Conservation (phyloP, 169 alveolate genomes). For the Theileria equi region DNA sequence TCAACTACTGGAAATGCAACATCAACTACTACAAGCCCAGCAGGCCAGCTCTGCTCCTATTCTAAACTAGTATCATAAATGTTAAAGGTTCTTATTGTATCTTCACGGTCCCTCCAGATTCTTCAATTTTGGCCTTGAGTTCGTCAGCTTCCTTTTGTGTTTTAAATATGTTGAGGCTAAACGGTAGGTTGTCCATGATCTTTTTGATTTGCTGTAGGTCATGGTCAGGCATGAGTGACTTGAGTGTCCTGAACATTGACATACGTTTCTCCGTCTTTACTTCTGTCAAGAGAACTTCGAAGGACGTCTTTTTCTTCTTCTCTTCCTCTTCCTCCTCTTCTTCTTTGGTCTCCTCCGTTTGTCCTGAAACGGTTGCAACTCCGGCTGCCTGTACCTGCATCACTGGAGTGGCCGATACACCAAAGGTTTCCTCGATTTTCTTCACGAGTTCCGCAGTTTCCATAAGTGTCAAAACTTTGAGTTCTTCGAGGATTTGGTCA, state of each 20-base stretch:
- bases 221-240: constrained; percentile 60
- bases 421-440: constrained; percentile 73
- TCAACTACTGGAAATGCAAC: constrained; percentile 75
- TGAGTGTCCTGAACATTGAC: constrained; percentile 58
- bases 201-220: constrained; percentile 68
- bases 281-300: constrained; percentile 61
- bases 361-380: constrained; percentile 40
- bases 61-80: constrained; percentile 44
- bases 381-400: constrained; percentile 32
- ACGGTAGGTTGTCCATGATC: constrained; percentile 72
- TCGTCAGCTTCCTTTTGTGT: constrained; percentile 67
- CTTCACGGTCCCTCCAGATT: constrained; percentile 55
- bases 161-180: constrained; percentile 45
- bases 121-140: constrained; percentile 43
- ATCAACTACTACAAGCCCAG: constrained; percentile 74
- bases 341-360: constrained; percentile 22
- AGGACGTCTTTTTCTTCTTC: constrained; percentile 46
- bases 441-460: constrained; percentile 77
- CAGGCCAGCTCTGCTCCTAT: constrained; percentile 75
- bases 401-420: constrained; percentile 66
- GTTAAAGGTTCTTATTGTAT: constrained; percentile 26
- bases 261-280: constrained; percentile 59
- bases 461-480: constrained; percentile 67
- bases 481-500: constrained; percentile 64
- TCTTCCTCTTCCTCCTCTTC: constrained; percentile 65